Evolutionary conservation across 2,329 filamentous ascomycete species (phyloP).

Genomic region (Cladosporium sp.): DNA sequence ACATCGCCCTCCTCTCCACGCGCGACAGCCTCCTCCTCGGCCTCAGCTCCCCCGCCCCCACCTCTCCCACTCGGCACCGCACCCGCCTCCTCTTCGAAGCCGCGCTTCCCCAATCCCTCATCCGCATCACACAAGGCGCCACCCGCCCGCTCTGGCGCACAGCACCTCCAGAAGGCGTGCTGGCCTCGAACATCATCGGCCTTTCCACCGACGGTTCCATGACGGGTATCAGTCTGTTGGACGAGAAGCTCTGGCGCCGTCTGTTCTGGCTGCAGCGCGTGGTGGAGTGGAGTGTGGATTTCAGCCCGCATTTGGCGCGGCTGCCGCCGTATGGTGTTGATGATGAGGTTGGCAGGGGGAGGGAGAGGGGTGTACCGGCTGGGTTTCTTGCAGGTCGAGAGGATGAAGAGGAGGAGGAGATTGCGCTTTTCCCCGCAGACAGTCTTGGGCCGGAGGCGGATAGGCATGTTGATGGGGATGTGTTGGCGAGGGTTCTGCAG

Average conservation of each 20-base stretch:
- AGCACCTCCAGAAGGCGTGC: constrained; percentile 35
- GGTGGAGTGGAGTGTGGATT: constrained; percentile 30
- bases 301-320: constrained; percentile 24
- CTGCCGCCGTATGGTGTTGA: constrained; percentile 15
- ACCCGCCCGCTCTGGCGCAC: constrained; percentile 35
- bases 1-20: constrained; percentile 21
- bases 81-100: constrained; percentile 37
- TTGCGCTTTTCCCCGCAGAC: constrained; percentile 17
- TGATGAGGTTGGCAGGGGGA: constrained; percentile 13
- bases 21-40: constrained; percentile 26
- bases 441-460: constrained; percentile 17
- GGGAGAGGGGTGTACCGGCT: constrained; percentile 22
- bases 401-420: constrained; percentile 25
- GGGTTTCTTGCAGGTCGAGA: constrained; percentile 20
- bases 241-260: constrained; percentile 59
- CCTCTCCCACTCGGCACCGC: background rate
- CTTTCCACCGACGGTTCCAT: constrained; percentile 51
- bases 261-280: constrained; percentile 72
- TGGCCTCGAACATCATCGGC: constrained; percentile 46
- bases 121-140: constrained; percentile 49
- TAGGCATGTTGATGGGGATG: constrained; percentile 41
- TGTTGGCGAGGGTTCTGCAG: constrained; percentile 32
- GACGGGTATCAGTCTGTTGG: constrained; percentile 60
- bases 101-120: constrained; percentile 37
- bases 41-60: constrained; percentile 15